Conservation (phyloP, 768 basidiomycete species). For the Mycena pura region DNA sequence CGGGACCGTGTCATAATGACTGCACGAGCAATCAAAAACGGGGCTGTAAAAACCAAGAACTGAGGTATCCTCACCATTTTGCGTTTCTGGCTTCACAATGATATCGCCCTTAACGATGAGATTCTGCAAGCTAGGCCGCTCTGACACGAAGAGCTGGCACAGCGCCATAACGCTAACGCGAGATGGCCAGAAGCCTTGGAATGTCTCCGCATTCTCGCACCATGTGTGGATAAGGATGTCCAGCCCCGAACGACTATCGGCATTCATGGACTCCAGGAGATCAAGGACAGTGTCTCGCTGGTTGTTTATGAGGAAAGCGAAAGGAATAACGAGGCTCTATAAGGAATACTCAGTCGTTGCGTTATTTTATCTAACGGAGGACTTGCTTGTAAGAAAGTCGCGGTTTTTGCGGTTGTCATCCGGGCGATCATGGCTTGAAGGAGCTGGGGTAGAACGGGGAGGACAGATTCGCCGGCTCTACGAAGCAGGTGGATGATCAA, state of each 20-base stretch:
- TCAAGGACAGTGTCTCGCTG: conserved; percentile 82
- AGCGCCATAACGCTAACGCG: conserved; percentile 87
- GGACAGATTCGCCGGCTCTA: conserved; percentile 77
- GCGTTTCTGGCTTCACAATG: conserved; percentile 80
- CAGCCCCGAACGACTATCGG: conserved; percentile 71
- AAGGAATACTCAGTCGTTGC: background rate
- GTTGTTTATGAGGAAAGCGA: conserved; percentile 90
- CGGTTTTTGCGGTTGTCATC: conserved; percentile 86
- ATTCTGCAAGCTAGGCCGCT: conserved; percentile 68
- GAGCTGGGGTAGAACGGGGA: conserved; percentile 87
- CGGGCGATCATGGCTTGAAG: conserved; percentile 83
- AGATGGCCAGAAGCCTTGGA: conserved; percentile 95
- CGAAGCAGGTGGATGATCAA: conserved; percentile 92
- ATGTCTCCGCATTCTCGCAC: conserved; percentile 94
- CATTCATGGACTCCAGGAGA: conserved; percentile 72
- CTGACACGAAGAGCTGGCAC: conserved; percentile 70
- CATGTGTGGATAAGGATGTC: conserved; percentile 90
- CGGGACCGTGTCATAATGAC: conserved; percentile 97
- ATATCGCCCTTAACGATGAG: conserved; percentile 91
- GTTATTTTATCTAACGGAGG: background rate
- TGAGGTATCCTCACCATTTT: conserved; percentile 67
- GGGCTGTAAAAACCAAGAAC: background rate
- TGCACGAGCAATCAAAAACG: conserved; percentile 39
- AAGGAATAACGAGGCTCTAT: conserved; percentile 89
- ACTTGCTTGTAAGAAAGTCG: conserved; percentile 86